Base-by-base conservation (phyloP, 805 yeast genomes). In the Lipomyces yamanashiensis region DNA sequence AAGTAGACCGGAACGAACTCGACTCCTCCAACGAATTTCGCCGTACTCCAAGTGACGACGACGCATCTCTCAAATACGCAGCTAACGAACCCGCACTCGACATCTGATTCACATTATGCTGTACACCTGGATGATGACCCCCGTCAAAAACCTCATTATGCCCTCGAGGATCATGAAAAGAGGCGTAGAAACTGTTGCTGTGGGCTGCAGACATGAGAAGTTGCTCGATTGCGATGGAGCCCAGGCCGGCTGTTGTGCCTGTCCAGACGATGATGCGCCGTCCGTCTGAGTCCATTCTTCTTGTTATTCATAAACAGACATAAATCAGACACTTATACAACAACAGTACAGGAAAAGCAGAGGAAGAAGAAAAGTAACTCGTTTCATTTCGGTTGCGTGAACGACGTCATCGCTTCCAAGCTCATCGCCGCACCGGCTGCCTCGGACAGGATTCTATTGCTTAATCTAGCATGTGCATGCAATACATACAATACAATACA, bases 401-500 rank as follows among this genome's bases (percentile, higher is more conserved):
- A 28, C 28, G 28, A 28, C 28, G 28, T 28, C 28, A 28, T 28
- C 28, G 28, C 28, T 5, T 5, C 28, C 28, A 28, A 28, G 28
- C 28, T 28, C 28, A 28, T 5, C 5, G 33, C 43, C 44, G 44
- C 34, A 51, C 21, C 55, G 34, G 52, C 33, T 17, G 52, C 15
- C 23, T 9, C 52, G 39, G 39, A 12, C 36, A 17, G 15, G 15
- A 12, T n/a, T n/a, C n/a, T n/a, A n/a, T n/a, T n/a, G n/a, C n/a
- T n/a, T n/a, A n/a, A n/a, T n/a, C n/a, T n/a, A n/a, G n/a, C n/a
- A n/a, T n/a, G n/a, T n/a, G n/a, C 12, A 49, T 19, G 8, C 34
- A 49, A 49, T 6, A 49, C 9, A 23, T 23, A 49, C 17, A 33
- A 49, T 23, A 85, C 63, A 58, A 87, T 75, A 1, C 88, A 82